A percentile compares a stretch with the other conserved stretches of the same genome.
Evolutionary conservation across 352 stramenopile genomes (phyloP).

Genomic region (Phytophthora rubi): DNA sequence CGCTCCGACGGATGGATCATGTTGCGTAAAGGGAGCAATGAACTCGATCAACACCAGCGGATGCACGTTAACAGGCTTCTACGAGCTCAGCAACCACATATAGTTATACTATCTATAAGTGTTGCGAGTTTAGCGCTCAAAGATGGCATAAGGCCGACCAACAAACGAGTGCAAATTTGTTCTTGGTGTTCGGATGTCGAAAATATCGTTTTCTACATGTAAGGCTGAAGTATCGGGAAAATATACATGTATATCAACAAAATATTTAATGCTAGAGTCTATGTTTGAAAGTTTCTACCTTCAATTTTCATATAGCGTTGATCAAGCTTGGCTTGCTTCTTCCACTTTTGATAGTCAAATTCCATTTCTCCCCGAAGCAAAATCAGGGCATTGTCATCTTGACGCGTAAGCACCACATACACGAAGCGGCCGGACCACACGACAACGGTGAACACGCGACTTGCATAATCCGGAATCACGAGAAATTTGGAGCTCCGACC

Average conservation of each 20-base stretch:
- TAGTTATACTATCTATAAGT: too few relatives aligned
- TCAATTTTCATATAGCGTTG: not conserved
- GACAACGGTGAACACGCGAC: not conserved
- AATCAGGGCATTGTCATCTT: not conserved
- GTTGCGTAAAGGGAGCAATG: not conserved
- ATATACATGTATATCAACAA: too few relatives aligned
- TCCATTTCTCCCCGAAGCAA: not conserved
- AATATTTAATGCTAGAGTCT: too few relatives aligned
- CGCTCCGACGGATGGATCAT: conserved; percentile 12
- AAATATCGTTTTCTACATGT: too few relatives aligned
- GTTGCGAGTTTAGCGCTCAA: too few relatives aligned
- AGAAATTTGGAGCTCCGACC: not conserved
- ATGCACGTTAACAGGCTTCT: not conserved
- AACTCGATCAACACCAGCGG: not conserved
- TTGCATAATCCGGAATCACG: not conserved
- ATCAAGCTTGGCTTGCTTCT: conserved; percentile 1
- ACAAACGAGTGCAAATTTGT: too few relatives aligned
- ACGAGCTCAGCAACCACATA: too few relatives aligned
- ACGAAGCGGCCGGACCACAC: conserved; percentile 1
- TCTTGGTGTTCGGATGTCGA: too few relatives aligned
- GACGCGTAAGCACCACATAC: not conserved
- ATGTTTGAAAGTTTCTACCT: not conserved
- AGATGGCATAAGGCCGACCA: too few relatives aligned
- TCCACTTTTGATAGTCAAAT: conserved; percentile 24
- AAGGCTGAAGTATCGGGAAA: too few relatives aligned